Conservation (phyloP, 371 early-diverging fungal species). For the Zancudomyces culisetae region DNA sequence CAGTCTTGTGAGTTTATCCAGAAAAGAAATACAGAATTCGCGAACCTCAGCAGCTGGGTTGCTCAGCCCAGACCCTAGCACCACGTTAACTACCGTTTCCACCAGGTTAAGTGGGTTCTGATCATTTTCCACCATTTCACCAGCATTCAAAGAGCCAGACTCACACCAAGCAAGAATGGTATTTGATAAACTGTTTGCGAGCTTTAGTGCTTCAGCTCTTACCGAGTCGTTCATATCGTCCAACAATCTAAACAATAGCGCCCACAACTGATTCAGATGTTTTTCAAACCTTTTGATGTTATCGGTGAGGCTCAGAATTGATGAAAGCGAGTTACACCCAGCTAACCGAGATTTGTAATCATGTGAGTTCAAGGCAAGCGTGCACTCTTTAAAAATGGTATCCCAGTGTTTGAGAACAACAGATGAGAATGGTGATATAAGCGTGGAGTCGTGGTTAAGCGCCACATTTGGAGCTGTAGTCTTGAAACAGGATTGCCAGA, state of each 20-base stretch:
- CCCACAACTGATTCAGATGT: slow-evolving; percentile 62
- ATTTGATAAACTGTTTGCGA: slow-evolving; percentile 55
- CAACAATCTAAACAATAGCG: slow-evolving; percentile 67
- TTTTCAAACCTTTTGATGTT: slow-evolving; percentile 34
- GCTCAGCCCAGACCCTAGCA: slow-evolving; percentile 60
- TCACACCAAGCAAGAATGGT: slow-evolving; percentile 72
- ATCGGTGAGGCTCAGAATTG: slow-evolving; percentile 51
- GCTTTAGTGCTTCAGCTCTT: slow-evolving; percentile 55
- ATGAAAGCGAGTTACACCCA: slow-evolving; percentile 13
- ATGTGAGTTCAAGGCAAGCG: slow-evolving; percentile 55
- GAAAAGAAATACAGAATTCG: slow-evolving; percentile 55
- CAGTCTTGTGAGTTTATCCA: slow-evolving; percentile 63
- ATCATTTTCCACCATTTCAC: neutral
- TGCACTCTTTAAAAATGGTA: slow-evolving; percentile 54
- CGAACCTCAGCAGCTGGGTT: slow-evolving; percentile 77
- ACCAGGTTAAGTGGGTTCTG: slow-evolving; percentile 41
- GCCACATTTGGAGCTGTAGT: slow-evolving; percentile 1
- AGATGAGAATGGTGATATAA: slow-evolving; percentile 27
- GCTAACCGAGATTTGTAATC: slow-evolving; percentile 76
- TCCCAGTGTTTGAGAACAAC: slow-evolving; percentile 62
- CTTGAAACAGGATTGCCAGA: slow-evolving; percentile 53
- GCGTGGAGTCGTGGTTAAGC: neutral
- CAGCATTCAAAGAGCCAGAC: slow-evolving; percentile 31
- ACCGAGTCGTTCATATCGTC: slow-evolving; percentile 92
- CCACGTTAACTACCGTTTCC: slow-evolving; percentile 64